Conservation (phyloP, 2,329 filamentous ascomycete species). For the Knufia petricola region DNA sequence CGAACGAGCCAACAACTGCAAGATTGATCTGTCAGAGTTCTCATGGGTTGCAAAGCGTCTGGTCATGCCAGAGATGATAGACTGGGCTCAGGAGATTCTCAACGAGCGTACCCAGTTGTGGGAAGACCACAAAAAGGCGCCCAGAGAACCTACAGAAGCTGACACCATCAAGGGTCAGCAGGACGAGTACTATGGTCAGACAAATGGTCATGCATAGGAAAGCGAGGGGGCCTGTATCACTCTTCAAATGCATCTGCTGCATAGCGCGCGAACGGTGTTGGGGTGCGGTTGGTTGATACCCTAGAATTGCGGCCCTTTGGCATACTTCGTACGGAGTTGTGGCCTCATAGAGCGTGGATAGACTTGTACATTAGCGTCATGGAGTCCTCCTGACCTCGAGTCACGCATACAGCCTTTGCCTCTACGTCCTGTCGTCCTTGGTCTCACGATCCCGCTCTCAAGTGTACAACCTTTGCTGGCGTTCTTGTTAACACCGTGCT, state of each 20-base stretch:
- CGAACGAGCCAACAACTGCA: slow-evolving; percentile 59
- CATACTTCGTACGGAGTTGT: too few relatives aligned
- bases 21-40: slow-evolving; percentile 77
- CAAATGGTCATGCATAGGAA: background rate
- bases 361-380: too few relatives aligned
- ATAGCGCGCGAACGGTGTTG: slow-evolving; percentile 5
- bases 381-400: too few relatives aligned
- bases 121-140: slow-evolving; percentile 37
- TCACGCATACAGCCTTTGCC: too few relatives aligned
- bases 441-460: too few relatives aligned
- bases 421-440: too few relatives aligned
- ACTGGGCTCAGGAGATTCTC: slow-evolving; percentile 69
- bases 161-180: slow-evolving; percentile 20
- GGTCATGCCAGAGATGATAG: slow-evolving; percentile 64
- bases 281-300: background rate
- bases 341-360: too few relatives aligned
- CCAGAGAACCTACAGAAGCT: slow-evolving; percentile 14
- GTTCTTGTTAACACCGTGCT: too few relatives aligned
- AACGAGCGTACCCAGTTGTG: slow-evolving; percentile 67
- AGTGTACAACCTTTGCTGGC: too few relatives aligned
- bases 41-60: slow-evolving; percentile 66
- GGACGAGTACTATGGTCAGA: slow-evolving; percentile 21
- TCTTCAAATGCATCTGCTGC: too few relatives aligned
- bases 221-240: background rate
- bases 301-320: too few relatives aligned